Conservation (phyloP, 2,329 filamentous ascomycete species). For the Fusarium austroafricanum region DNA sequence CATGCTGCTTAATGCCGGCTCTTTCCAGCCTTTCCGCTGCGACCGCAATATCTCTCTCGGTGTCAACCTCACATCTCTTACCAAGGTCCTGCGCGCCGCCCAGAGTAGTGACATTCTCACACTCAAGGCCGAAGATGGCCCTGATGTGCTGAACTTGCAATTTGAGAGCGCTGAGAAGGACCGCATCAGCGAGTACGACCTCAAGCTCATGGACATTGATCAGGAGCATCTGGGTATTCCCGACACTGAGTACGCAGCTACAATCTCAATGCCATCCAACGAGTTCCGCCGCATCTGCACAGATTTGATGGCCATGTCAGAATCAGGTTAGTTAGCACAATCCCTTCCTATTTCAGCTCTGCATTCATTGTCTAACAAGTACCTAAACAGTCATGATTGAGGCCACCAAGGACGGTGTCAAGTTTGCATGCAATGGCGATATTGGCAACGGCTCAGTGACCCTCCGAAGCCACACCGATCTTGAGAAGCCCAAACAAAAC, state of each 20-base stretch:
- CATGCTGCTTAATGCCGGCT: slow-evolving; percentile 97
- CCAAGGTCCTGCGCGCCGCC: slow-evolving; percentile 94
- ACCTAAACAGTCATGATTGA: slow-evolving; percentile 82
- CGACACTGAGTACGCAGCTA: slow-evolving; percentile 97
- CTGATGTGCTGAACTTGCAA: slow-evolving; percentile 93
- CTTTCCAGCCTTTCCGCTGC: slow-evolving; percentile 95
- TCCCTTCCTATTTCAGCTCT: neutral
- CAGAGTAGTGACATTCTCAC: slow-evolving; percentile 96
- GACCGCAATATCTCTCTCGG: slow-evolving; percentile 99
- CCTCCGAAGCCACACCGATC: slow-evolving; percentile 85
- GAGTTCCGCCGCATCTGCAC: slow-evolving; percentile 97
- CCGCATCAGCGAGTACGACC: slow-evolving; percentile 97
- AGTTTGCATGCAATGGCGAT: slow-evolving; percentile 92
- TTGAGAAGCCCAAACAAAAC: slow-evolving; percentile 88
- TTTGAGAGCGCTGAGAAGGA: slow-evolving; percentile 93
- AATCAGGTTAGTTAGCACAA: slow-evolving; percentile 78
- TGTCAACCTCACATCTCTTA: slow-evolving; percentile 95
- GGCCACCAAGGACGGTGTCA: slow-evolving; percentile 95
- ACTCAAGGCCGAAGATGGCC: slow-evolving; percentile 96
- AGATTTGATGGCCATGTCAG: slow-evolving; percentile 90
- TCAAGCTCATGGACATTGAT: slow-evolving; percentile 99
- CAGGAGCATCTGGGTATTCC: slow-evolving; percentile 99
- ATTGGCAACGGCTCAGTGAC: slow-evolving; percentile 96
- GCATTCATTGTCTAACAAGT: slow-evolving; percentile 1
- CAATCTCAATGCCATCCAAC: slow-evolving; percentile 84